phyloP scores from a whole-genome alignment of 202 grass and related monocot genomes.

The Brachypodium distachyon region DNA sequence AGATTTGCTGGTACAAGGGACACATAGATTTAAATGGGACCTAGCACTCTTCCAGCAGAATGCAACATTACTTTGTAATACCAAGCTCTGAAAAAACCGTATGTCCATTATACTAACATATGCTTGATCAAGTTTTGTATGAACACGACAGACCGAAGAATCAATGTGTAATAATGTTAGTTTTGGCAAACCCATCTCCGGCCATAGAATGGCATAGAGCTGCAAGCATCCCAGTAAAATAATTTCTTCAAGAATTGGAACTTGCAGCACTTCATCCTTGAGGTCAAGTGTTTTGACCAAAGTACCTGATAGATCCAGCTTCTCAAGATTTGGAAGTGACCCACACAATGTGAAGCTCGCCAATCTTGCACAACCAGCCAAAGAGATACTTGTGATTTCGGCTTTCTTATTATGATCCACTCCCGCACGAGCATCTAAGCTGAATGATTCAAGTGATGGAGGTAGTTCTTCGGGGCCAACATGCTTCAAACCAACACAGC shows the following conservation, averaged over 20 bases:
- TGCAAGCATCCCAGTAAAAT: neutral
- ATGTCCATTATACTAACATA: neutral
- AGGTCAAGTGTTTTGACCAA: neutral
- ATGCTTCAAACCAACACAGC: neutral
- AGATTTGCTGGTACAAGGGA: neutral
- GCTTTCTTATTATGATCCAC: neutral
- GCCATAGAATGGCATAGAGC: neutral
- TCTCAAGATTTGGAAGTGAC: neutral
- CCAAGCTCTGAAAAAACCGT: neutral
- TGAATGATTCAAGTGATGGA: neutral
- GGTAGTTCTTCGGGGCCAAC: neutral
- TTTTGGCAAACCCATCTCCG: no score
- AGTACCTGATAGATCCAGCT: neutral
- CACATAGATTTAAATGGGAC: neutral
- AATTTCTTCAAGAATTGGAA: neutral
- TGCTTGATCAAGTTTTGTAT: no score
- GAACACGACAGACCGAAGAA: no score
- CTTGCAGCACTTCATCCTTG: no score
- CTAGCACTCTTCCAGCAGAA: neutral
- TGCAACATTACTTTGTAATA: rapidly evolving
- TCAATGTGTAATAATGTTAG: neutral
- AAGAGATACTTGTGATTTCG: neutral
- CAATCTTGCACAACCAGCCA: neutral
- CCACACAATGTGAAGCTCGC: neutral
- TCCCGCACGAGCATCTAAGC: neutral